Base-by-base conservation (phyloP, 805 yeast species). In the Clavispora fructus region DNA sequence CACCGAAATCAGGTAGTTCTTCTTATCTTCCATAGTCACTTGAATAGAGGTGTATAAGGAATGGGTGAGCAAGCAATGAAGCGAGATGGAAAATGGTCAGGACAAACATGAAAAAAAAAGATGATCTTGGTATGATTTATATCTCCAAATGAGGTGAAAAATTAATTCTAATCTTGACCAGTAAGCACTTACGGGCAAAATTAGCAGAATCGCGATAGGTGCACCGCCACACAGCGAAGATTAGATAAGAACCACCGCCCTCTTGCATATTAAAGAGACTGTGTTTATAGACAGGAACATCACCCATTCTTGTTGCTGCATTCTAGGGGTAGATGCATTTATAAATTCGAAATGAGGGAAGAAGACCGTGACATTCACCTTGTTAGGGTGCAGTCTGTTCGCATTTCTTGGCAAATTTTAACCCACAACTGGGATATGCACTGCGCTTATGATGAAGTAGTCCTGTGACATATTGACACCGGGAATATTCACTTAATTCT, bases 1-100 rank as follows among this genome's bases (percentile, higher is more conserved):
- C 16, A 45, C 19, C 12, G 40, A 30, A 7, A 35, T n/a, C 8
- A 6, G n/a, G 6, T n/a, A 17, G 16, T 10, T 28, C 35, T n/a
- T 28, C 32, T 39, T 43, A 25, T 40, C 32, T 12, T 41, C 43
- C 43, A 41, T 41, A 8, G 35, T 17, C n/a, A 6, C 16, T 19
- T 17, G n/a, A 9, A 7, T 19, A 35, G 13, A n/a, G 3, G 35
- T 8, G 17, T 4, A 11, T 11, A 6, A 19, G 23, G 23, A 19
- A 19, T 19, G 5, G 29, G 8, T 4, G 6, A 10, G 29, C 11
- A 2, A 27, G 29, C 11, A 27, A 19, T 19, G 5, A 19, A 19
- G 3, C 23, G 23, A 19, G 23, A 19, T 19, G 23, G 23, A 19
- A 19, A 19, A 19, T 19, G 5, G 23, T 19, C 23, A 19, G 23